Evolutionary conservation across 1,284 basidiomycete species (phyloP).

Genomic region (Pisolithus thermaeus): DNA sequence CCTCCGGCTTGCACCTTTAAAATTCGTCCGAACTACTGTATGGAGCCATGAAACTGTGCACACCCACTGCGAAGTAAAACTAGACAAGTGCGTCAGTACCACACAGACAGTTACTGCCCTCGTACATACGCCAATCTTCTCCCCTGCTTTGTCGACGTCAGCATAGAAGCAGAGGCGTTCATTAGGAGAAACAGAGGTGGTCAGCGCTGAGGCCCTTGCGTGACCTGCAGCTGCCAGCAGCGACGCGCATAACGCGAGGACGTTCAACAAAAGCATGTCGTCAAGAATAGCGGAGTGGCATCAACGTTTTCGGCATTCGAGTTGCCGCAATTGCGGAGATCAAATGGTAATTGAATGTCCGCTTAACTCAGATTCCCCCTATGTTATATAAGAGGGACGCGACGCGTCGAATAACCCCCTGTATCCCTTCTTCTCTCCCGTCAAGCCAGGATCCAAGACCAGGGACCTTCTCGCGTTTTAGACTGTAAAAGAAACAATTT

Average conservation of each 20-base stretch:
- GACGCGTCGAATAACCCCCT: not conserved
- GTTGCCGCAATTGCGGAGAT: constrained; percentile 17
- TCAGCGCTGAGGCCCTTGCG: constrained; percentile 66
- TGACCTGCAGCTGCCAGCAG: constrained; percentile 18
- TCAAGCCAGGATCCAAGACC: too few species aligned
- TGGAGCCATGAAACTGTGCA: constrained; percentile 32
- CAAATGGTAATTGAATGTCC: not conserved
- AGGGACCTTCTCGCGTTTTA: not conserved
- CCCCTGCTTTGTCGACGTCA: constrained; percentile 90
- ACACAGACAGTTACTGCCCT: not conserved
- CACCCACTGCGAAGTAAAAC: constrained; percentile 57
- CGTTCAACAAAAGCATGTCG: constrained; percentile 18
- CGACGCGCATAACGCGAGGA: constrained; percentile 18
- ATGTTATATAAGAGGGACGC: not conserved
- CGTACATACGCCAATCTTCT: constrained; percentile 78
- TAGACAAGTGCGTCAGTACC: constrained; percentile 19
- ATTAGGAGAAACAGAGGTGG: constrained; percentile 80
- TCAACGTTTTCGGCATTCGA: constrained; percentile 14
- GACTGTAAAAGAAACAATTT: not conserved
- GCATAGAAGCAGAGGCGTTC: constrained; percentile 93
- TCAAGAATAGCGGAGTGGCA: not conserved
- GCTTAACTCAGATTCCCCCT: not conserved
- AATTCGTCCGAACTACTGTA: constrained; percentile 1
- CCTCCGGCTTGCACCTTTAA: constrained; percentile 92
- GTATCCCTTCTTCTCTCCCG: too few species aligned